Conservation (phyloP, 2,329 filamentous ascomycete genomes). For the Beauveria scarabaeidicola region DNA sequence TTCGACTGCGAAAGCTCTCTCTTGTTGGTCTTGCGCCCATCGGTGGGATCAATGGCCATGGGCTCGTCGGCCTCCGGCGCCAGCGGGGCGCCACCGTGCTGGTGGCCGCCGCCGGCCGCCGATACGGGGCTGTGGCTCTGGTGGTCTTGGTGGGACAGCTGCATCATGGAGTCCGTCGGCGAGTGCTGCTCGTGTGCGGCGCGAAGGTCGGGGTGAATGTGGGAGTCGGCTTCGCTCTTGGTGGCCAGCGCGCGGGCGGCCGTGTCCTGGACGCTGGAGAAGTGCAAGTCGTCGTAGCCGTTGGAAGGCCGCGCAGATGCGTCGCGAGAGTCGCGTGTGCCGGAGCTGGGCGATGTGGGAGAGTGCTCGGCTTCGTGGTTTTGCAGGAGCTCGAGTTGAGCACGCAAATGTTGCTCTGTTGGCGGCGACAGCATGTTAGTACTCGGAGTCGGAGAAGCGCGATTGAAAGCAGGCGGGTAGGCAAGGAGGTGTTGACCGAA, state of each 20-base stretch:
- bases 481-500: not conserved
- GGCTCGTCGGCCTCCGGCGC: slow-evolving; percentile 16
- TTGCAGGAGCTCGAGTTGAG: slow-evolving; percentile 36
- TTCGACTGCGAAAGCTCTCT: slow-evolving; percentile 92
- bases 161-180: slow-evolving; percentile 28
- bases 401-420: slow-evolving; percentile 34
- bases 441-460: not conserved
- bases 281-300: slow-evolving; percentile 36
- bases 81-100: slow-evolving; percentile 14
- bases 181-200: slow-evolving; percentile 17
- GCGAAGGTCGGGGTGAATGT: slow-evolving; percentile 42
- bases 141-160: slow-evolving; percentile 24
- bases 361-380: slow-evolving; percentile 29
- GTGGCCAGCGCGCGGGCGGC: slow-evolving; percentile 23
- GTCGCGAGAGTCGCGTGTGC: slow-evolving; percentile 6
- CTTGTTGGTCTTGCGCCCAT: slow-evolving; percentile 56
- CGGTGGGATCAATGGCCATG: slow-evolving; percentile 15
- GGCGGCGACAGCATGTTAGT: slow-evolving; percentile 14
- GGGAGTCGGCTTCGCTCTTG: slow-evolving; percentile 33
- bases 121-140: slow-evolving; percentile 24
- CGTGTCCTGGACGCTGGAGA: slow-evolving; percentile 23
- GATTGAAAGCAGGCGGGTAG: not conserved
- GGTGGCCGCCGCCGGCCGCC: slow-evolving; percentile 16
- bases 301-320: slow-evolving; percentile 27
- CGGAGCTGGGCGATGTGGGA: slow-evolving; percentile 1